phyloP scores from a whole-genome alignment of 2,329 filamentous ascomycete genomes.

The Drechslera avenae region DNA sequence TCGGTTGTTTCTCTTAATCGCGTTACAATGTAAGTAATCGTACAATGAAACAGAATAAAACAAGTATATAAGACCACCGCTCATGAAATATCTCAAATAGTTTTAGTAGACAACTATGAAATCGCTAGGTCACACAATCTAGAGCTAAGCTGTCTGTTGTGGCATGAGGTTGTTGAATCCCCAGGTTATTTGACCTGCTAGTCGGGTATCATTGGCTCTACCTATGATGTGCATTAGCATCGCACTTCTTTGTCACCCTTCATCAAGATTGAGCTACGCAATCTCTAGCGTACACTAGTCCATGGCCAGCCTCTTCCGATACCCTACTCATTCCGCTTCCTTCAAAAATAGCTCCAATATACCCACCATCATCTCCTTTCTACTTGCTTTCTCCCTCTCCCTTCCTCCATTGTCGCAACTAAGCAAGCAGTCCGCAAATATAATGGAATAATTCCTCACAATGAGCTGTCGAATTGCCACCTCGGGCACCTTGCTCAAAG shows the following conservation, averaged over 20 bases:
- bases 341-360: slow-evolving; percentile 73
- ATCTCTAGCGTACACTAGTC: too few species aligned
- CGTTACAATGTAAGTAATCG: too few species aligned
- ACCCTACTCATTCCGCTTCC: slow-evolving; percentile 6
- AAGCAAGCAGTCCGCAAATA: slow-evolving; percentile 70
- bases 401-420: slow-evolving; percentile 51
- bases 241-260: background rate
- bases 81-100: too few species aligned
- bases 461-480: slow-evolving; percentile 63
- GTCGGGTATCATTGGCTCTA: slow-evolving; percentile 1
- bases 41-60: too few species aligned
- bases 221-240: background rate
- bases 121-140: background rate
- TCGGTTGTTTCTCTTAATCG: background rate
- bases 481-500: slow-evolving; percentile 53
- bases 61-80: too few species aligned
- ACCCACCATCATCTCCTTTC: slow-evolving; percentile 68
- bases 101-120: too few species aligned
- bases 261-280: too few species aligned
- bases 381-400: slow-evolving; percentile 64
- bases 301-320: background rate
- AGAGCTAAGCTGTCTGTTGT: background rate
- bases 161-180: too few species aligned
- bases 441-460: slow-evolving; percentile 66
- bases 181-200: background rate